These are phyloP conservation scores for Globisporangium canariense DNA, from an alignment of 352 stramenopile species.

Conservation along the genomic window DNA sequence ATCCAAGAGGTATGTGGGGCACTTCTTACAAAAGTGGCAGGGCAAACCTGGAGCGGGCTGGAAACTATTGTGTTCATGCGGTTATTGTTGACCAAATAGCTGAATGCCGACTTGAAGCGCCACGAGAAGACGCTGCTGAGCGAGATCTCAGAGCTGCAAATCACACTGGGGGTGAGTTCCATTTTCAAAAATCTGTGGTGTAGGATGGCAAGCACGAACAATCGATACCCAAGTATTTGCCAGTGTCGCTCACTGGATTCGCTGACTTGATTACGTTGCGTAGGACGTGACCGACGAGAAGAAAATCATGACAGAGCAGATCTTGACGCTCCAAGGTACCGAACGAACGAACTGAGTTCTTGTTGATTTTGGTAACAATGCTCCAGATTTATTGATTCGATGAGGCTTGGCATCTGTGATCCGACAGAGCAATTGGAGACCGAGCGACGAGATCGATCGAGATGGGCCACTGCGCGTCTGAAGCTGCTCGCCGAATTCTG, in stretches of 20 bases:
- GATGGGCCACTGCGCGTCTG: constrained; percentile 62
- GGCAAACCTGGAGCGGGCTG: not conserved
- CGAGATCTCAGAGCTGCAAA: constrained; percentile 51
- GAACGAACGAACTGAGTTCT: not conserved
- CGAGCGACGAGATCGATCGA: constrained; percentile 58
- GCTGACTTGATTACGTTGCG: not conserved
- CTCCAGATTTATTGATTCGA: not conserved
- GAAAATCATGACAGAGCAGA: constrained; percentile 42
- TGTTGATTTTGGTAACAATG: not conserved
- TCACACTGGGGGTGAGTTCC: constrained; percentile 38
- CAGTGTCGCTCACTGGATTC: not conserved
- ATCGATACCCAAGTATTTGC: not conserved
- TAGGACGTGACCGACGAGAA: constrained; percentile 62
- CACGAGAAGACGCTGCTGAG: constrained; percentile 49
- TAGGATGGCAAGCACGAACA: not conserved
- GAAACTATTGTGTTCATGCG: not conserved
- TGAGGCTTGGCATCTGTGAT: not conserved
- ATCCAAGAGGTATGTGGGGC: constrained; percentile 37
- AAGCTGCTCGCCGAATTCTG: constrained; percentile 79
- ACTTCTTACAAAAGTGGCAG: not conserved
- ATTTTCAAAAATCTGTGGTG: not conserved
- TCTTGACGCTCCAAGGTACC: constrained; percentile 48
- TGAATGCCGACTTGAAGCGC: constrained; percentile 44
- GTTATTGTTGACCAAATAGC: constrained; percentile 13
- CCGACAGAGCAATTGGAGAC: constrained; percentile 55